Evolutionary conservation across 768 basidiomycete genomes (phyloP).

Genomic region (Boletus coccyginus): DNA sequence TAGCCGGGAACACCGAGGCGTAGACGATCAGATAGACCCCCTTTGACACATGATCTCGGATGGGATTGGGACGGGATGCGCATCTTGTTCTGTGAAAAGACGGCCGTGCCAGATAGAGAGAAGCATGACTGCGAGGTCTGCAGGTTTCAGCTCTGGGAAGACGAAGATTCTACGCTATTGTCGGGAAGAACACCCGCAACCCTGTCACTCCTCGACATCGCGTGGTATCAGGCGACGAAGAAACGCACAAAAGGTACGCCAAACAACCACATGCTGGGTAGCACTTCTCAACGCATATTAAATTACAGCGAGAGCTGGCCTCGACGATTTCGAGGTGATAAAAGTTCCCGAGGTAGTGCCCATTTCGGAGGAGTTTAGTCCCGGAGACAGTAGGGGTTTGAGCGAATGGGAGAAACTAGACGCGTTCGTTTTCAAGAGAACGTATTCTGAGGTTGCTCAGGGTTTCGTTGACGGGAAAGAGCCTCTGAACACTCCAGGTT

Average conservation of each 20-base stretch:
- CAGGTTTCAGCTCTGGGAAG: neutral
- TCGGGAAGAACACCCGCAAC: neutral
- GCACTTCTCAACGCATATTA: neutral
- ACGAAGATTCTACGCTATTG: neutral
- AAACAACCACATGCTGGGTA: neutral
- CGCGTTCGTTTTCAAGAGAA: constrained; percentile 7
- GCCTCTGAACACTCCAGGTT: neutral
- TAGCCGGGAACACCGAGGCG: constrained; percentile 17
- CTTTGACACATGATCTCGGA: constrained; percentile 13
- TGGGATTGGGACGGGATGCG: constrained; percentile 26
- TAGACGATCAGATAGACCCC: constrained; percentile 8
- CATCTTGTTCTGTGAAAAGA: constrained; percentile 2
- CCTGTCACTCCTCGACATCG: constrained; percentile 11
- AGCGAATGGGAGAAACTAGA: constrained; percentile 26
- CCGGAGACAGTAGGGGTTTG: constrained; percentile 2
- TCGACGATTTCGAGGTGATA: constrained; percentile 24
- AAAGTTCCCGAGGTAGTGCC: constrained; percentile 18
- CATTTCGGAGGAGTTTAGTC: constrained; percentile 6
- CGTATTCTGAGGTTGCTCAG: constrained; percentile 25
- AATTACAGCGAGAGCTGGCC: constrained; percentile 10
- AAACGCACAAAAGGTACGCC: constrained; percentile 14
- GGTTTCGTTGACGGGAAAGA: constrained; percentile 1
- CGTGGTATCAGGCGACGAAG: neutral
- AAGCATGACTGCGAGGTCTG: neutral
- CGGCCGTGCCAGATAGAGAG: neutral